Base-by-base conservation (phyloP, 2,329 filamentous ascomycete species). In the Fusarium cyanostomum region DNA sequence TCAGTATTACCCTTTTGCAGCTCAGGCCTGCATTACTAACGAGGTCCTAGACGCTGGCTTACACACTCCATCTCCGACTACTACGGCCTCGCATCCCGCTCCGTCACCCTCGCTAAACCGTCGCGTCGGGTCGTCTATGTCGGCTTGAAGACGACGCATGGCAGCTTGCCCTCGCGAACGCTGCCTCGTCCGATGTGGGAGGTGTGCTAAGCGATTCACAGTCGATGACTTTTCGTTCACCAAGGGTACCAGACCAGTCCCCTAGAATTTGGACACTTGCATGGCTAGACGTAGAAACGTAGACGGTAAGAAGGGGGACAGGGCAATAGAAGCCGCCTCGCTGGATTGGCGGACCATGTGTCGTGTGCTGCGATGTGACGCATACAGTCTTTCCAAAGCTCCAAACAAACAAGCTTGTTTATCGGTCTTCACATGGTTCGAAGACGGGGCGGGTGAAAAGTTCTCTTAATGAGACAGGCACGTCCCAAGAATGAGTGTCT, bases 41-140 rank as follows among this genome's bases (percentile, higher is more conserved):
- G 27, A 13, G 0, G 16, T n/a, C 39, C 5, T 15, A 94, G 91
- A 67, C 91, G 94, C 64, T 98, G 94, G 91, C 86, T 98, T 51
- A 92, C 96, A 1, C 94, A 98, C 77, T 91, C 92, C 56, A 94
- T 98, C 63, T 94, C 92, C 9, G 87, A 90, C 35, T 98, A 98
- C 76, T 98, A 98, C 73, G 94, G 93, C 39, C 84, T 97, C 54
- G 86, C 88, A 59, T 97, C 94, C 16, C 92, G 89, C 80, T 94
- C 91, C 5, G 86, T 94, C 58, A 90, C 90, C 0, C 84, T 89
- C 1, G 88, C 88, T 28, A 82, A 87, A 64, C 89, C 92, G 3
- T 85, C 88, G 12, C 85, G 89, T 49, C 86, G 92, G 48, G 90
- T 95, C 62, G 92, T 95, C 8, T 97, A 96, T 70, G 89, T 97